These are phyloP conservation scores for Fusarium albosuccineum DNA, from an alignment of 2,329 filamentous ascomycete genomes.

Conservation along the genomic window DNA sequence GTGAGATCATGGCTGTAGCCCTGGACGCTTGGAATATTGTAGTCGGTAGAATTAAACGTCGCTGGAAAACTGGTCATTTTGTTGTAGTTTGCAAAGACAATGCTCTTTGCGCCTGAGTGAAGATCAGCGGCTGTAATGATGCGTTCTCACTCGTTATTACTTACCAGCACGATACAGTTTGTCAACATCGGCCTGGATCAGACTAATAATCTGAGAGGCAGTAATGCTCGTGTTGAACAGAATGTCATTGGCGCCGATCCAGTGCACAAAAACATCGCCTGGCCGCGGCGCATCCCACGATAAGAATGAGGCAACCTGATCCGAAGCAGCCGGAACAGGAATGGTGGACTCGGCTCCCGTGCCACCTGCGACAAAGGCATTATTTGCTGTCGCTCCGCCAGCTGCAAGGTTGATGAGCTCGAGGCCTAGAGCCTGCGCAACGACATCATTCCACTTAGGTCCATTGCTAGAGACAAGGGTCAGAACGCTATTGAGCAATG, in stretches of 20 bases:
- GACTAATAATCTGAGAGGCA: constrained; percentile 18
- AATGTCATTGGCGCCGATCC: constrained; percentile 35
- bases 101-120: constrained; percentile 7
- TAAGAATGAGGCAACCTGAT: constrained; percentile 24
- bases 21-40: constrained; percentile 16
- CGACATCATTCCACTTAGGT: constrained; percentile 28
- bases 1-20: constrained; percentile 5
- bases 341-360: constrained; percentile 26
- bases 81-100: constrained; percentile 28
- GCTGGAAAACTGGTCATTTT: constrained; percentile 20
- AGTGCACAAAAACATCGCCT: constrained; percentile 28
- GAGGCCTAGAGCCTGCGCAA: constrained; percentile 10
- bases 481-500: fast-evolving
- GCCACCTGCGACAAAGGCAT: constrained; percentile 27
- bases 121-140: not conserved
- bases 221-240: constrained; percentile 34
- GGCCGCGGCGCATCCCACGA: constrained; percentile 8
- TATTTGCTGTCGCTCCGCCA: constrained; percentile 30
- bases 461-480: constrained; percentile 6
- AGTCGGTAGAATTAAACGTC: constrained; percentile 23
- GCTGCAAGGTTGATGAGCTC: constrained; percentile 32
- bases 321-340: constrained; percentile 23
- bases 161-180: constrained; percentile 23
- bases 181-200: constrained; percentile 16
- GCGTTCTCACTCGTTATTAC: fast-evolving